A percentile compares a stretch with the other conserved stretches of the same genome.
These are phyloP conservation scores for Sarocladium oryzae DNA, from an alignment of 2,329 filamentous ascomycete genomes.

Conservation along the genomic window DNA sequence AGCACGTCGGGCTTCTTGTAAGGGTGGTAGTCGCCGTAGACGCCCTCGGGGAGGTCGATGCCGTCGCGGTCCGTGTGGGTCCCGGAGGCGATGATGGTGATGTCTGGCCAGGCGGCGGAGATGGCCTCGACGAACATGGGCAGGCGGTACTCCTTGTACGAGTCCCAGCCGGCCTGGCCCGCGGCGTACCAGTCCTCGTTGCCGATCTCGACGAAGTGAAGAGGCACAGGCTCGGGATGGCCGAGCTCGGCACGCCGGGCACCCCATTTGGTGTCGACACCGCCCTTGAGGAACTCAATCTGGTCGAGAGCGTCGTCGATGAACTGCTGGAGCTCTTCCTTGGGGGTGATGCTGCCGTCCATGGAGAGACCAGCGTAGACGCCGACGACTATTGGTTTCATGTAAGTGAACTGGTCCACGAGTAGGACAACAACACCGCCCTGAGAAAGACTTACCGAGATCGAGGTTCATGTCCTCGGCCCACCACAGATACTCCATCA, in stretches of 20 bases:
- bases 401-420: constrained; percentile 6
- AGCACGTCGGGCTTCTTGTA: constrained; percentile 46
- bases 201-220: constrained; percentile 59
- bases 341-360: constrained; percentile 43
- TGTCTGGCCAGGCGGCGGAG: constrained; percentile 46
- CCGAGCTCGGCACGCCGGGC: constrained; percentile 51
- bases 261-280: constrained; percentile 48
- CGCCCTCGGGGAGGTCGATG: constrained; percentile 33
- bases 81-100: constrained; percentile 48
- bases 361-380: constrained; percentile 53
- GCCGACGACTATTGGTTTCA: constrained; percentile 37
- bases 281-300: constrained; percentile 56
- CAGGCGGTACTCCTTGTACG: constrained; percentile 51
- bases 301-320: constrained; percentile 56
- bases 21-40: constrained; percentile 43
- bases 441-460: constrained; percentile 28
- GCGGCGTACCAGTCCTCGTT: constrained; percentile 60
- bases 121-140: constrained; percentile 54
- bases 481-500: constrained; percentile 57
- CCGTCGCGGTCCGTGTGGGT: constrained; percentile 33
- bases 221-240: constrained; percentile 52
- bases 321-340: constrained; percentile 45
- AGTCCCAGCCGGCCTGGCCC: constrained; percentile 37
- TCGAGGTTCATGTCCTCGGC: constrained; percentile 54
- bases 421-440: background rate